These are phyloP conservation scores for Nemania sp. DNA, from an alignment of 2,329 filamentous ascomycete genomes.

Conservation along the genomic window DNA sequence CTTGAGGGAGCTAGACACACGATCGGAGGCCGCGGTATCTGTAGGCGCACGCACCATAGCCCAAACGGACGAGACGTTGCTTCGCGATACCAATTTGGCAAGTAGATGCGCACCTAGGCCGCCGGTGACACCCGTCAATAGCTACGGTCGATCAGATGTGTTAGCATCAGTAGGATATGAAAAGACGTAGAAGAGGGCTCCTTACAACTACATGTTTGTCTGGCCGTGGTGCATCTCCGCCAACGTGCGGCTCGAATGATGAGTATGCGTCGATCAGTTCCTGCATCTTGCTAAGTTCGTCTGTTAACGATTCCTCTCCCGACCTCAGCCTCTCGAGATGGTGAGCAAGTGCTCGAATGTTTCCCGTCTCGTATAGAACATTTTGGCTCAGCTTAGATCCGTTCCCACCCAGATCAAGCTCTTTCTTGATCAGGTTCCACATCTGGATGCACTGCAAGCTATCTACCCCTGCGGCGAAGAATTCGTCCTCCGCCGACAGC, in stretches of 20 bases:
- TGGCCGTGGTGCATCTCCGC: conserved; percentile 37
- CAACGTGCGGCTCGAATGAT: conserved; percentile 20
- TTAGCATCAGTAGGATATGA: conserved; percentile 15
- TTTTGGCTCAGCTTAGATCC: conserved; percentile 43
- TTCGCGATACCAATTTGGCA: conserved; percentile 67
- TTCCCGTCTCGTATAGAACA: conserved; percentile 51
- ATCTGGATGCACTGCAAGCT: conserved; percentile 48
- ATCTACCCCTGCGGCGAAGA: conserved; percentile 48
- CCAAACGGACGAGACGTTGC: conserved; percentile 66
- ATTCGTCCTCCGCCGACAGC: conserved; percentile 44
- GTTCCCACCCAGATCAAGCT: conserved; percentile 44
- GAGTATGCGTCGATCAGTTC: conserved; percentile 25
- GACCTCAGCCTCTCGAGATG: conserved; percentile 39
- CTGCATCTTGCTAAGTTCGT: conserved; percentile 29
- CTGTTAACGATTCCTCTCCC: conserved; percentile 37
- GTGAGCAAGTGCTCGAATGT: conserved; percentile 41
- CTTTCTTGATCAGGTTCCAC: conserved; percentile 43
- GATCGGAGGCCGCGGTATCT: conserved; percentile 48
- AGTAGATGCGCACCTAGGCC: conserved; percentile 70
- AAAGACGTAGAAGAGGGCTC: neutral
- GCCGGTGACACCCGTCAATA: conserved; percentile 72
- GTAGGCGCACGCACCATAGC: conserved; percentile 60
- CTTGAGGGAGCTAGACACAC: conserved; percentile 50
- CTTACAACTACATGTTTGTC: conserved; percentile 43
- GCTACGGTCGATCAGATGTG: conserved; percentile 37